Base-by-base conservation (phyloP, 2,329 filamentous ascomycete genomes). In the Aspergillus neotritici region DNA sequence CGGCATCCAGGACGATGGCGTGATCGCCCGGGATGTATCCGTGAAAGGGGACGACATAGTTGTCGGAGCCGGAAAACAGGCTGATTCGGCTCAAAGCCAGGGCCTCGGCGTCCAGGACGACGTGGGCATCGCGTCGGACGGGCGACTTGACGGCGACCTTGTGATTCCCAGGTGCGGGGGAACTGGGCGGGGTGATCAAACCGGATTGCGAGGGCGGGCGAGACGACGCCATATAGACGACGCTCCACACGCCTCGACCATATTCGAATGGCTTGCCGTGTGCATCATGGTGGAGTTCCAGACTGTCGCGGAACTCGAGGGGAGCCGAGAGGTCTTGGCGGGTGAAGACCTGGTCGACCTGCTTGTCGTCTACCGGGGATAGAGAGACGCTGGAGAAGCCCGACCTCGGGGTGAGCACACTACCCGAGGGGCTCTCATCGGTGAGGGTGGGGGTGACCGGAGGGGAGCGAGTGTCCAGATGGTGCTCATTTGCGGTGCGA, bases 181-280 rank as follows among this genome's bases (percentile, higher is more conserved):
- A 69, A 37, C 61, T 65, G 12, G 66, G 62, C 34, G 63, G 60
- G 30, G 62, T 66, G 21, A 57, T 37, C 12, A 42, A 21, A 28
- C 51, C 33, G 21, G 42, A 10, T 10, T 29, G 35, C n/a, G 45
- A 31, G 30, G 50, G 29, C 10, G 51, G 47, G 14, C 39, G 54
- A 10, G 60, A 57, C 4, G 48, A 58, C 9, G 69, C 72, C 47
- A 66, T 68, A 54, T 69, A 72, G 13, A 75, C 72, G 13, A 63
- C 65, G 47, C 71, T 74, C 71, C 71, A 74, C 13, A 63, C 69
- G 16, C 72, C 72, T 31, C 61, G 62, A 16, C 71, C 72, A 40
- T 68, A 72, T 41, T 70, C 63, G 13, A 67, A 39, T 6, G 53
- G 58, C 11, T 52, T 53, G 12, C 61, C 62, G n/a, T 51, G 45